Percentiles rank a stretch among this genome's conserved stretches.
These are phyloP conservation scores for Talaromyces ruber DNA, from an alignment of 495 filamentous ascomycete genomes.

Conservation along the genomic window DNA sequence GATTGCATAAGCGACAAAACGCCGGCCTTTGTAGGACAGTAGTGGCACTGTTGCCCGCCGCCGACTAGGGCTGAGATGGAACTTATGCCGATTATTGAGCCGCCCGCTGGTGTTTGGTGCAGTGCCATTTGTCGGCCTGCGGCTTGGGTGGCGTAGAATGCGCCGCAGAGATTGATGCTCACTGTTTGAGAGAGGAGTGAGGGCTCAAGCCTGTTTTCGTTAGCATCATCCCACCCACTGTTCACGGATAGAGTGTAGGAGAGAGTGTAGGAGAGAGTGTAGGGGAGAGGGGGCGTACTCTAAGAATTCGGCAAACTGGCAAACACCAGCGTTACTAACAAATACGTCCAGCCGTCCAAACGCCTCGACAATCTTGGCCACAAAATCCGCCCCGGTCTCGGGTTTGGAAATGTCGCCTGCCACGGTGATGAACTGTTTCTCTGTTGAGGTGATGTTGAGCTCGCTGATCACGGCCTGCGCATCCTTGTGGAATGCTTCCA, in stretches of 20 bases:
- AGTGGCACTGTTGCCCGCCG: slow-evolving; percentile 72
- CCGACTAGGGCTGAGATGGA: slow-evolving; percentile 84
- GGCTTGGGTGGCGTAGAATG: slow-evolving; percentile 79
- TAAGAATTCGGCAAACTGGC: slow-evolving; percentile 75
- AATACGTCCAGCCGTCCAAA: slow-evolving; percentile 69
- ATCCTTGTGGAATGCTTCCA: slow-evolving; percentile 44
- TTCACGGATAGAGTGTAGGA: too few species aligned
- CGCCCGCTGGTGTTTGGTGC: slow-evolving; percentile 49
- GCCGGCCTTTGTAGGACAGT: slow-evolving; percentile 88
- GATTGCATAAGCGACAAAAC: slow-evolving; percentile 80
- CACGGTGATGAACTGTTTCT: slow-evolving; percentile 44
- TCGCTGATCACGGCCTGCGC: slow-evolving; percentile 26
- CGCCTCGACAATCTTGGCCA: slow-evolving; percentile 43
- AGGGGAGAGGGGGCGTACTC: slow-evolving; percentile 30
- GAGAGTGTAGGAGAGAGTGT: too few species aligned
- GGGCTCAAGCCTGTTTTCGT: slow-evolving; percentile 35
- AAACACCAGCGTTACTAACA: slow-evolving; percentile 83
- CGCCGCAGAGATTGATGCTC: slow-evolving; percentile 72
- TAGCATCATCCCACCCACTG: too few species aligned
- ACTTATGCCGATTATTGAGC: slow-evolving; percentile 74
- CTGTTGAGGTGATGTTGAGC: slow-evolving; percentile 16
- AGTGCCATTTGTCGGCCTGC: slow-evolving; percentile 72
- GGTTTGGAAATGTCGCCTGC: slow-evolving; percentile 61
- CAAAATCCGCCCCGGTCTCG: slow-evolving; percentile 48
- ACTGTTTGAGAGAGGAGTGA: slow-evolving; percentile 58